A percentile compares a stretch with the other conserved stretches of the same genome.
Evolutionary conservation across 352 stramenopile species (phyloP).

Genomic region (Globisporangium carolinianum): DNA sequence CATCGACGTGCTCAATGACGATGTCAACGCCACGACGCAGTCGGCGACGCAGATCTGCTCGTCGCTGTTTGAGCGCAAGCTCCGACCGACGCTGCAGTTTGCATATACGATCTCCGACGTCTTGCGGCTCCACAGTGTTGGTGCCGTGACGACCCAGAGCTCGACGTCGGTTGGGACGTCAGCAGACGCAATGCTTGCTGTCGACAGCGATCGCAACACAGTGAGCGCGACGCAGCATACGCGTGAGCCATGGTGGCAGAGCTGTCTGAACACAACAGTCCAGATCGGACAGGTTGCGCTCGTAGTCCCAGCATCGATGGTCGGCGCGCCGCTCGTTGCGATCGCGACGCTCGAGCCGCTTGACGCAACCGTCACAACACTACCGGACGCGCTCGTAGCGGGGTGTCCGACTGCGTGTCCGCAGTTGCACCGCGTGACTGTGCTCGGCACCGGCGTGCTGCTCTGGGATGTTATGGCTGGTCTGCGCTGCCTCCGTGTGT

Average conservation of each 20-base stretch:
- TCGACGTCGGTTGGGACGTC: constrained; percentile 16
- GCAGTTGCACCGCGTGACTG: constrained; percentile 13
- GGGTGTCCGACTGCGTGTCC: constrained; percentile 47
- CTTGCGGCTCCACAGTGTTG: constrained; percentile 7
- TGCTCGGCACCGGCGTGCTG: constrained; percentile 30
- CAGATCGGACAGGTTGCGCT: constrained; percentile 46
- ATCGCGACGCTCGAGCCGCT: constrained; percentile 32
- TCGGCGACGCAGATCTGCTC: constrained; percentile 53
- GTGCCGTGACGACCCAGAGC: constrained; percentile 23
- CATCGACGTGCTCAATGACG: constrained; percentile 39
- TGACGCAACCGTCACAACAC: background rate
- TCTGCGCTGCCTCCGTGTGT: constrained; percentile 40
- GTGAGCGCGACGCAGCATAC: constrained; percentile 24
- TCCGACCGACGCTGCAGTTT: constrained; percentile 37
- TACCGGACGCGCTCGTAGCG: constrained; percentile 17
- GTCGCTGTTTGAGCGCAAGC: constrained; percentile 45
- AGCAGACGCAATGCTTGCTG: constrained; percentile 18
- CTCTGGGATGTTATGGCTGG: constrained; percentile 43
- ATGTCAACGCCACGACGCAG: constrained; percentile 11
- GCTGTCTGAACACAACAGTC: constrained; percentile 23
- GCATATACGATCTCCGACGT: constrained; percentile 44
- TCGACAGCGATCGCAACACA: constrained; percentile 15
- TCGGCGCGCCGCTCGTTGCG: constrained; percentile 16
- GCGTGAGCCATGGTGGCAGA: constrained; percentile 55
- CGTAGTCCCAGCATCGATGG: constrained; percentile 32